Base-by-base conservation (phyloP, 495 filamentous ascomycete species). In the Elasticomyces elasticus region DNA sequence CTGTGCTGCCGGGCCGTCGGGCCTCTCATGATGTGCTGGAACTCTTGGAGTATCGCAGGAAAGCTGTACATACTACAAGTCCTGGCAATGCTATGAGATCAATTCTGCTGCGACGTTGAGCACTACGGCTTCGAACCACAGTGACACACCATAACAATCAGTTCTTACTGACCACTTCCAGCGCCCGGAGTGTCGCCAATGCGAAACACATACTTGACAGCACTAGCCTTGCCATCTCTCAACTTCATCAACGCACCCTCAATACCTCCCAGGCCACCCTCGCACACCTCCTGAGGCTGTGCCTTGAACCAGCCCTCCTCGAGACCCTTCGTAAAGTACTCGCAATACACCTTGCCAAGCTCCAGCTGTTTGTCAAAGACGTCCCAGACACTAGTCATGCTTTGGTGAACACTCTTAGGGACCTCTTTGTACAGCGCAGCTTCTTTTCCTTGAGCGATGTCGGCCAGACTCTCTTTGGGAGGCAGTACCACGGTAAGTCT, bases 231-330 rank as follows among this genome's bases (percentile, higher is more conserved):
- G 10, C 62, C 62, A 23, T 61, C 56, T 51, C 58, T 65, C 50
- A 65, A 65, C 52, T 80, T 71, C 57, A 66, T 61, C 64, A 89
- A 56, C 1, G 63, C 82, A 24, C 66, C 64, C 66, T 83, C 67
- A 13, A 87, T 58, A 0, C 81, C 81, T n/a, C 62, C 70, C 52
- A 87, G 56, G 0, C 83, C 84, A 15, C 79, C 75, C 0, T 73
- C 71, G 15, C 80, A 64, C 33, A 87, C 76, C 66, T 81, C 74
- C 31, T 74, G 69, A 17, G 80, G 76, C 62, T 87, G 83, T 2
- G 68, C 66, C 20, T 69, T 70, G 59, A 86, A 84, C 77, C 78
- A 81, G 0, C 77, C 80, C 55, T 79, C 73, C 35, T 66, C 67
- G 53, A 85, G 51, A 0, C 73, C 79, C 31, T 52, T 58, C 5